phyloP scores from a whole-genome alignment of 176 grass and related monocot species.

The Carex pumila region DNA sequence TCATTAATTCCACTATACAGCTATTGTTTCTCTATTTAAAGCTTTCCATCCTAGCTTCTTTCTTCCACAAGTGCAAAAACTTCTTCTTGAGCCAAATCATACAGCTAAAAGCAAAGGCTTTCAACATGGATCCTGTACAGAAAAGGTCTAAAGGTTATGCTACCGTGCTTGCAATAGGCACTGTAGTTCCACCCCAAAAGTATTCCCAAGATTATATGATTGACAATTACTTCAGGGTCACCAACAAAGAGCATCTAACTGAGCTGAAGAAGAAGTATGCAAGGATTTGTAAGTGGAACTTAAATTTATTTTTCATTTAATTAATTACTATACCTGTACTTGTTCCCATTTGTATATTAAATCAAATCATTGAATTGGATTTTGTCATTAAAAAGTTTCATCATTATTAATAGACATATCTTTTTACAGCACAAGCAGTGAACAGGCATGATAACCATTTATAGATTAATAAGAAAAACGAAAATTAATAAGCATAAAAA shows the following conservation, averaged over 20 bases:
- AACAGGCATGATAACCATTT: too few relatives aligned
- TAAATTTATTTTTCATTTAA: not conserved
- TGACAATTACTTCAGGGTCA: conserved; percentile 7
- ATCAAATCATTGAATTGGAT: too few relatives aligned
- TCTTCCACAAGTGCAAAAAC: not conserved
- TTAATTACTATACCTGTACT: not conserved
- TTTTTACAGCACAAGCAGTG: too few relatives aligned
- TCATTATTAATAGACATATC: too few relatives aligned
- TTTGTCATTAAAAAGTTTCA: too few relatives aligned
- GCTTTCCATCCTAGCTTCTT: not conserved
- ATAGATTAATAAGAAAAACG: too few relatives aligned
- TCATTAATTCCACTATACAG: not conserved
- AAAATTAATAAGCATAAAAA: too few relatives aligned
- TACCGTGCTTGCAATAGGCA: not conserved
- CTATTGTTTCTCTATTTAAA: not conserved
- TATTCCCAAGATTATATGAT: not conserved
- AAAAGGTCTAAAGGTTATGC: conserved; percentile 6
- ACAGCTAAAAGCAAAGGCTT: not conserved
- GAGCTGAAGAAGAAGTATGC: conserved; percentile 20
- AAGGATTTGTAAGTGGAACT: not conserved
- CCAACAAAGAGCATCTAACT: conserved; percentile 8
- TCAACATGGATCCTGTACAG: not conserved
- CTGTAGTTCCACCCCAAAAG: not conserved
- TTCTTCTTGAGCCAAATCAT: not conserved
- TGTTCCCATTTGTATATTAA: not conserved